Conservation (phyloP, 352 stramenopile genomes). For the Globisporangium middletonii region DNA sequence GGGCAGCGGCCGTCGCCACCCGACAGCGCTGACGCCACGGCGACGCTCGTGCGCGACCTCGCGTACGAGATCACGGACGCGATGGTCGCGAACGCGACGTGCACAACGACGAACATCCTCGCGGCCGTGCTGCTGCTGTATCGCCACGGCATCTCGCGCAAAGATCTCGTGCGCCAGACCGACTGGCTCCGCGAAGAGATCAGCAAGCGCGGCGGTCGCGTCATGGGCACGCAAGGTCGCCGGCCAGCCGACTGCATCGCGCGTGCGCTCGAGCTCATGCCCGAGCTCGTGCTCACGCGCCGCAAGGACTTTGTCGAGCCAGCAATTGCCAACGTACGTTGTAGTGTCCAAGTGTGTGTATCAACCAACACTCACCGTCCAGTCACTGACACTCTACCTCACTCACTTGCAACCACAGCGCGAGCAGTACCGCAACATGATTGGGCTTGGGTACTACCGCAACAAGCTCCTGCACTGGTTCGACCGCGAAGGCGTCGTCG, state of each 20-base stretch:
- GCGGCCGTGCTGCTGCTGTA: slow-evolving; percentile 74
- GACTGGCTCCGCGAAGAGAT: slow-evolving; percentile 75
- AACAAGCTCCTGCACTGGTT: slow-evolving; percentile 89
- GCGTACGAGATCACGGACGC: slow-evolving; percentile 71
- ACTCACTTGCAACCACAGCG: slow-evolving; percentile 21
- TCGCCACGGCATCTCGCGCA: slow-evolving; percentile 67
- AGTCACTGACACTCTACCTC: background rate
- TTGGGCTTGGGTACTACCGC: slow-evolving; percentile 81
- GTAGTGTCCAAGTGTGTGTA: background rate
- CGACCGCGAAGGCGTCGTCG: slow-evolving; percentile 68
- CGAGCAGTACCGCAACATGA: slow-evolving; percentile 84
- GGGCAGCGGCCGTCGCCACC: slow-evolving; percentile 17
- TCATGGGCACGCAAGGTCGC: slow-evolving; percentile 65
- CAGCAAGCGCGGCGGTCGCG: slow-evolving; percentile 54
- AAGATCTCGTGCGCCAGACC: slow-evolving; percentile 63
- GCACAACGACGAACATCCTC: slow-evolving; percentile 68
- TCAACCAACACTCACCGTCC: background rate
- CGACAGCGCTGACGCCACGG: slow-evolving; percentile 23
- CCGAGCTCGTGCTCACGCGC: slow-evolving; percentile 59
- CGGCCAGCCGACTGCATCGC: slow-evolving; percentile 62
- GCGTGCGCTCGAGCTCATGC: slow-evolving; percentile 54
- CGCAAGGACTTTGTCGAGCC: slow-evolving; percentile 78
- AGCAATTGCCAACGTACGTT: slow-evolving; percentile 61
- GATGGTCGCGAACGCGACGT: slow-evolving; percentile 63
- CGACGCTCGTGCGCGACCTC: slow-evolving; percentile 46